Conservation (phyloP, 179 eudicot species). For the Beta lomatogona region DNA sequence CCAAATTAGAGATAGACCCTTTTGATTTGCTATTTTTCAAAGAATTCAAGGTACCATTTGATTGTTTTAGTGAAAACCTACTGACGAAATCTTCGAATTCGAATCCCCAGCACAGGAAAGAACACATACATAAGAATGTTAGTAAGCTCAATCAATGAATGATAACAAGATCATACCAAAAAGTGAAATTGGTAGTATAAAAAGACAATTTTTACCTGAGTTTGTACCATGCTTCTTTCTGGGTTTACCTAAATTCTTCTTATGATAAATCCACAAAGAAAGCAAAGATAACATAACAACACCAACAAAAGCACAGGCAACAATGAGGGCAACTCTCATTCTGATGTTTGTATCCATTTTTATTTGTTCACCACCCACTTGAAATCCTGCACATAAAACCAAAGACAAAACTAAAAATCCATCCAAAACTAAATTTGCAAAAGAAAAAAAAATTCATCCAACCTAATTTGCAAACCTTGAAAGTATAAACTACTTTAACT, state of each 20-base stretch:
- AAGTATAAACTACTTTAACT: neutral
- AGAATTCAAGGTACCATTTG: conserved; percentile 46
- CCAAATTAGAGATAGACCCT: conserved; percentile 54
- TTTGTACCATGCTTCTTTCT: conserved; percentile 30
- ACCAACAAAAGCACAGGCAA: conserved; percentile 64
- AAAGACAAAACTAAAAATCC: conserved; percentile 8
- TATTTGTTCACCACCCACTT: conserved; percentile 37
- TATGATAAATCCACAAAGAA: conserved; percentile 60
- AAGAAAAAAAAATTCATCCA: neutral
- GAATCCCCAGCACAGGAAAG: conserved; percentile 8
- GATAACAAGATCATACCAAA: conserved; percentile 5
- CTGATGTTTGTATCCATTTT: conserved; percentile 53
- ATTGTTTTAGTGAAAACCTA: conserved; percentile 46
- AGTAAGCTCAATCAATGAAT: neutral
- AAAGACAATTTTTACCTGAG: conserved; percentile 44
- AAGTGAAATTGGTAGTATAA: neutral
- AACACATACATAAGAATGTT: conserved; percentile 14
- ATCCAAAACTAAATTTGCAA: conserved; percentile 5
- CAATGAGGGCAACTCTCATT: conserved; percentile 56
- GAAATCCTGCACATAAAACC: conserved; percentile 41
- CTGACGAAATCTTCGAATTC: conserved; percentile 42
- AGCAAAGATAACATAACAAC: conserved; percentile 51
- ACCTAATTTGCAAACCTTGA: neutral
- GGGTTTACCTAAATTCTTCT: conserved; percentile 47
- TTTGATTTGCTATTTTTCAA: conserved; percentile 37